Base-by-base conservation (phyloP, 2,329 filamentous ascomycete genomes). In the Cryphonectria naterciae region DNA sequence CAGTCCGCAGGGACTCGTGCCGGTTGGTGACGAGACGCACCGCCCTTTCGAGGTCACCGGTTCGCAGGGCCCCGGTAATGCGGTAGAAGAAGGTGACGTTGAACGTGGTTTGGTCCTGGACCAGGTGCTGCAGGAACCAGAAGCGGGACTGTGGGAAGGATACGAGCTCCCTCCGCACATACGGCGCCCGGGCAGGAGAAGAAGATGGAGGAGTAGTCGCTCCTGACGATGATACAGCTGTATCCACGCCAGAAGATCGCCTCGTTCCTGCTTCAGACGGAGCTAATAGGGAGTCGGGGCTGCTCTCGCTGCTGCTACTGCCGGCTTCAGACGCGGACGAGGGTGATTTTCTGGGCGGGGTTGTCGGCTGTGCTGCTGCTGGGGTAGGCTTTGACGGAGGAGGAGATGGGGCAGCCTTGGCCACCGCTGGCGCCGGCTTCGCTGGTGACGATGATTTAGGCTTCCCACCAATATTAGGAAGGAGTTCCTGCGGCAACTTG, bases 141-240 rank as follows among this genome's bases (percentile, higher is more conserved):
- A 84, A 82, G 0, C 82, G 76, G 0, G 79, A 78, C 72, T 85
- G 82, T 6, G 73, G 78, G n/a, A 79, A 78, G 1, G 83, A 82
- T 73, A 84, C 80, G 28, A 69, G 74, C 58, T 62, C 58, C 15
- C 32, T 62, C 19, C 37, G 32, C 15, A 37, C 32, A n/a, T 10
- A 37, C 72, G 75, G 75, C 60, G 37, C 32, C 15, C 19, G 32
- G 32, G 19, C 37, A 39, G 11, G 35, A 25, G 25, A 17, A 19
- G 41, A 43, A 6, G 41, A 2, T 7, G 28, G 35, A 11, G 25
- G 10, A 37, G 58, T 22, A 10, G 32, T 15, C 25, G 17, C 58
- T 17, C 11, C 35, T 19, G 35, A 32, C 13, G 35, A 13, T 4
- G 60, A n/a, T 11, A 41, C 60, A 25, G 60, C 17, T 6, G 60